phyloP scores from a whole-genome alignment of 176 grass and related monocot species.

The Saccharum spontaneum region DNA sequence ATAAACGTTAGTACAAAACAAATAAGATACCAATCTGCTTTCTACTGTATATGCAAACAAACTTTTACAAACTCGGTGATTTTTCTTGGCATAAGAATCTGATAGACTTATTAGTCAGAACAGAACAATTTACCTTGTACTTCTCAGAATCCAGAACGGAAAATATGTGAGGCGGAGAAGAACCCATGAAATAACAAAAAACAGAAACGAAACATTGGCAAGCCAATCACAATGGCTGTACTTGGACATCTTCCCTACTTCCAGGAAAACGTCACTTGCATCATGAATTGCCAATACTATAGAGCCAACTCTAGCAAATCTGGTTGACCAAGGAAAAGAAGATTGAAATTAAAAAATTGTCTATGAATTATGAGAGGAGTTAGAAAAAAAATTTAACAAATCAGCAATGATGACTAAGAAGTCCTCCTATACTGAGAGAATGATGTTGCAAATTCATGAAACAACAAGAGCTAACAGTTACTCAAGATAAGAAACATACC shows the following conservation, averaged over 20 bases:
- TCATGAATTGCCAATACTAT: slow-evolving; percentile 82
- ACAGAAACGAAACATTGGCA: slow-evolving; percentile 59
- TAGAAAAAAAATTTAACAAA: background rate
- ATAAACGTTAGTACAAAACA: background rate
- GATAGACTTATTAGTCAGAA: background rate
- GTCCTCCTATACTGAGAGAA: background rate
- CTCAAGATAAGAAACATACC: slow-evolving; percentile 39
- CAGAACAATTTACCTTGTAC: slow-evolving; percentile 67
- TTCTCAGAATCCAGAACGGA: slow-evolving; percentile 83
- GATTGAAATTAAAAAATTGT: background rate
- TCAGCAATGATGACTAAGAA: background rate
- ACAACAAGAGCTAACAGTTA: slow-evolving; percentile 8
- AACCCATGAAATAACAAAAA: slow-evolving; percentile 79
- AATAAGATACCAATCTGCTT: background rate
- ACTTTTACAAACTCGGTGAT: background rate
- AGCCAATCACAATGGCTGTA: slow-evolving; percentile 66
- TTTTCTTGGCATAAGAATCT: slow-evolving; percentile 17
- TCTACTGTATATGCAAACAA: background rate
- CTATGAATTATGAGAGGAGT: background rate
- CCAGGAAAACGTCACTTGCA: slow-evolving; percentile 76
- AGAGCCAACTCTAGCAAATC: slow-evolving; percentile 76
- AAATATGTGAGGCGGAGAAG: slow-evolving; percentile 71
- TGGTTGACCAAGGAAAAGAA: slow-evolving; percentile 46
- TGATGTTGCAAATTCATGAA: background rate
- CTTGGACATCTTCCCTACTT: slow-evolving; percentile 83